A percentile compares a stretch with the other conserved stretches of the same genome.
phyloP scores from a whole-genome alignment of 1,284 basidiomycete genomes.

The Ceratobasidium sp. region DNA sequence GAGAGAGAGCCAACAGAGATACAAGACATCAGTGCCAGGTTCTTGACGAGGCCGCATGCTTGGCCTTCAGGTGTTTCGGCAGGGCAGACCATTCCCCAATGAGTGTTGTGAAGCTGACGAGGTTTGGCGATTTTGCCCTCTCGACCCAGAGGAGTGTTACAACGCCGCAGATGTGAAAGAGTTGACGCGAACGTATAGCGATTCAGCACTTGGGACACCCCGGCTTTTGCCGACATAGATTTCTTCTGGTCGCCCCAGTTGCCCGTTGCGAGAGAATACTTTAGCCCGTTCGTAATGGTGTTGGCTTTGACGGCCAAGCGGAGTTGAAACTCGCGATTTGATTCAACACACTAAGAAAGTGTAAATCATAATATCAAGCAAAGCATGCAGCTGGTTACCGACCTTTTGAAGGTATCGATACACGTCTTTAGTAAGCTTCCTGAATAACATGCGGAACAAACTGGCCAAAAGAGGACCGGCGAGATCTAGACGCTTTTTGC shows the following conservation, averaged over 20 bases:
- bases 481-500: constrained; percentile 96
- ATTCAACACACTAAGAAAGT: constrained; percentile 85
- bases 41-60: constrained; percentile 99
- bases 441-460: constrained; percentile 97
- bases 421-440: constrained; percentile 95
- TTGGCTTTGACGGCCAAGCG: constrained; percentile 92
- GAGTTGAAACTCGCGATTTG: constrained; percentile 94
- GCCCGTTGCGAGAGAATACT: constrained; percentile 97
- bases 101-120: constrained; percentile 98
- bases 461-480: constrained; percentile 95
- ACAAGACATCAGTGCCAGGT: constrained; percentile 96
- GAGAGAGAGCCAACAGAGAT: constrained; percentile 98
- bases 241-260: constrained; percentile 99
- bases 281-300: constrained; percentile 97
- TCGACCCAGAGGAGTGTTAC: constrained; percentile 97
- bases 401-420: constrained; percentile 98
- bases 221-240: constrained; percentile 96
- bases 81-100: constrained; percentile 99
- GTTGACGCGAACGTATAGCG: constrained; percentile 99
- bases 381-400: constrained; percentile 41
- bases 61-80: constrained; percentile 99
- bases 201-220: constrained; percentile 98
- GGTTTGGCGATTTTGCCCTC: constrained; percentile 99
- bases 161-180: constrained; percentile 95
- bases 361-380: constrained; percentile 33